Evolutionary conservation across 1,284 basidiomycete genomes (phyloP).

Genomic region (Papiliotrema terrestris): DNA sequence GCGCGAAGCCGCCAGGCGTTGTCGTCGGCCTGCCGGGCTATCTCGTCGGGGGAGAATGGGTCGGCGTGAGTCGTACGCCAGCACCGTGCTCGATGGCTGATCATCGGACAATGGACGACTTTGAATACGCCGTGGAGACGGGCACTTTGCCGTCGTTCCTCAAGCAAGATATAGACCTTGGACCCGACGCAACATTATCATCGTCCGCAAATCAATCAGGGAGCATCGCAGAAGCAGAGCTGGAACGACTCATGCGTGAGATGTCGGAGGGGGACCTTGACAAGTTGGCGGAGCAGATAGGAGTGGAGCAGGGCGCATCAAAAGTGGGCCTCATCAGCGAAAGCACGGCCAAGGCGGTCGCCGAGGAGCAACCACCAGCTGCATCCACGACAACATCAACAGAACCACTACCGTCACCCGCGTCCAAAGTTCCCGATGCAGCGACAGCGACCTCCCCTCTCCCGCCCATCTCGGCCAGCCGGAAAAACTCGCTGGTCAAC

Average conservation of each 20-base stretch:
- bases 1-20: constrained; percentile 39
- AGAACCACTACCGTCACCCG: no score
- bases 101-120: constrained; percentile 45
- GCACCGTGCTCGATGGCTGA: not conserved
- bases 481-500: not conserved
- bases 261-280: constrained; percentile 43
- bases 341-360: no score
- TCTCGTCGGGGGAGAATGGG: constrained; percentile 45
- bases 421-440: no score
- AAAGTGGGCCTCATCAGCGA: constrained; percentile 9
- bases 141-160: constrained; percentile 36
- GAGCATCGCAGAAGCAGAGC: constrained; percentile 39
- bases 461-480: not conserved
- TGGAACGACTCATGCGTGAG: constrained; percentile 43
- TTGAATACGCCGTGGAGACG: constrained; percentile 45
- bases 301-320: constrained; percentile 10
- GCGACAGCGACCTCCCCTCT: not conserved
- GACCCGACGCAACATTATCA: not conserved
- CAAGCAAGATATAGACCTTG: constrained; percentile 38
- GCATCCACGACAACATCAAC: not conserved
- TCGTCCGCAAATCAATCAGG: constrained; percentile 9
- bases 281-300: constrained; percentile 36
- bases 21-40: constrained; percentile 45
- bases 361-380: not conserved
- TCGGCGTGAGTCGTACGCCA: constrained; percentile 38